Evolutionary conservation across 1,284 basidiomycete genomes (phyloP).

Genomic region (Neolentinus lepideus): DNA sequence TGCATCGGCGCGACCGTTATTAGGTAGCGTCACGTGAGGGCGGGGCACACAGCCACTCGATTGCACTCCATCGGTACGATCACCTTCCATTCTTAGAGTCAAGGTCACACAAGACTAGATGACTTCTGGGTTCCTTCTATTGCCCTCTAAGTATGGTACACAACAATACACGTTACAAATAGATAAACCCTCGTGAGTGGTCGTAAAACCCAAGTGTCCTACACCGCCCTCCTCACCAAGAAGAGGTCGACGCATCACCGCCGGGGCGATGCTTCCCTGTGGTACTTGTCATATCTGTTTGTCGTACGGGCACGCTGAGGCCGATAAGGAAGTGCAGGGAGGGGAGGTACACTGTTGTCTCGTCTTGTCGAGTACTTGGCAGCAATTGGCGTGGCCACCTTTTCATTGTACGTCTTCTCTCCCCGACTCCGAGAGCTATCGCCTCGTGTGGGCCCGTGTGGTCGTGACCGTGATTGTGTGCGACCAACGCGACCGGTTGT

Average conservation of each 20-base stretch:
- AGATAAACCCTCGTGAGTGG: background rate
- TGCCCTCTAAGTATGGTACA: background rate
- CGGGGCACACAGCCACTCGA: background rate
- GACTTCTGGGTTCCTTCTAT: background rate
- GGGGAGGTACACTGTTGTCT: background rate
- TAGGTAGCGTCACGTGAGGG: background rate
- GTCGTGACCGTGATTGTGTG: background rate
- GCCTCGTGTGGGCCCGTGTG: background rate
- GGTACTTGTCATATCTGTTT: slow-evolving; percentile 24
- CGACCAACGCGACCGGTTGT: slow-evolving; percentile 11
- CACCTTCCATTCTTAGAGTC: background rate
- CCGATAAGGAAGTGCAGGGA: background rate
- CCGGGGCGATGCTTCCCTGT: slow-evolving; percentile 37
- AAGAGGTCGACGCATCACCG: slow-evolving; percentile 10
- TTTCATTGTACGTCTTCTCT: slow-evolving; percentile 1
- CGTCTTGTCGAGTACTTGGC: background rate
- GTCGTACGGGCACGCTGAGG: background rate
- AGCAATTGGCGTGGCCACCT: background rate
- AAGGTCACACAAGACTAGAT: background rate
- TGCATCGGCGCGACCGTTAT: background rate
- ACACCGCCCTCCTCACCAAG: background rate
- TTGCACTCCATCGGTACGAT: background rate
- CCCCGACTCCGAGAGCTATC: slow-evolving; percentile 3
- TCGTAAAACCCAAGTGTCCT: background rate
- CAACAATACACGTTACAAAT: background rate